These are phyloP conservation scores for Boletus insuetus DNA, from an alignment of 768 basidiomycete species.

Conservation along the genomic window DNA sequence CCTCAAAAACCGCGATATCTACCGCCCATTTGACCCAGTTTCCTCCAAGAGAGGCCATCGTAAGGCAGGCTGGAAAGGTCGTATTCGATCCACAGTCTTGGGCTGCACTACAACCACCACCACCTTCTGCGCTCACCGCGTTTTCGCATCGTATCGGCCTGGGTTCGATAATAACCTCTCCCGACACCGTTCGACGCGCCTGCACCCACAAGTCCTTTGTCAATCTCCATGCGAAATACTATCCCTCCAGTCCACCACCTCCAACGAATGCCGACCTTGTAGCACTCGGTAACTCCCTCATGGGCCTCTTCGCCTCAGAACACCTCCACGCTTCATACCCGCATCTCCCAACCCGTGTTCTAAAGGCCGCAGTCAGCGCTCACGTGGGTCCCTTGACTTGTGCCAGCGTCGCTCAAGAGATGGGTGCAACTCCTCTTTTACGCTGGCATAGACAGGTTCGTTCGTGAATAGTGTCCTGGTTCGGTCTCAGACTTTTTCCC, in stretches of 20 bases:
- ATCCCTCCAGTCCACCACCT: conserved; percentile 52
- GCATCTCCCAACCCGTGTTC: conserved; percentile 85
- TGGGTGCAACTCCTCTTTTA: conserved; percentile 73
- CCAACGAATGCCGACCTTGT: conserved; percentile 75
- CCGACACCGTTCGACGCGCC: conserved; percentile 62
- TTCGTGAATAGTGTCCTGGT: not conserved
- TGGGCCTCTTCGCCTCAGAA: conserved; percentile 89
- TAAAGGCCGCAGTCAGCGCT: conserved; percentile 89
- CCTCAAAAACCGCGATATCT: conserved; percentile 51
- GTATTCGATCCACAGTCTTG: conserved; percentile 65
- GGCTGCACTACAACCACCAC: conserved; percentile 70
- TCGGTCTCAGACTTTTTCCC: not conserved
- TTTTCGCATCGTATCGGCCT: conserved; percentile 79
- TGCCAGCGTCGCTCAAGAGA: conserved; percentile 80
- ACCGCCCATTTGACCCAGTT: conserved; percentile 53
- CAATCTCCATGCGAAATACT: conserved; percentile 51
- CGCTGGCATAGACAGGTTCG: conserved; percentile 79
- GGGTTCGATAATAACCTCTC: conserved; percentile 47
- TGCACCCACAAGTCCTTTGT: conserved; percentile 79
- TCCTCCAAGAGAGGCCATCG: conserved; percentile 57
- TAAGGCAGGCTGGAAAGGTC: conserved; percentile 33
- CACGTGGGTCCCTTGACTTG: conserved; percentile 87
- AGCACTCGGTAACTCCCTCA: conserved; percentile 77
- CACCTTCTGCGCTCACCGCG: conserved; percentile 66
- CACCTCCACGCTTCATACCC: conserved; percentile 79